Percentiles rank a stretch among this genome's conserved stretches.
These are phyloP conservation scores for Dactylorhiza incarnata DNA, from an alignment of 106 monocot genomes.

Conservation along the genomic window DNA sequence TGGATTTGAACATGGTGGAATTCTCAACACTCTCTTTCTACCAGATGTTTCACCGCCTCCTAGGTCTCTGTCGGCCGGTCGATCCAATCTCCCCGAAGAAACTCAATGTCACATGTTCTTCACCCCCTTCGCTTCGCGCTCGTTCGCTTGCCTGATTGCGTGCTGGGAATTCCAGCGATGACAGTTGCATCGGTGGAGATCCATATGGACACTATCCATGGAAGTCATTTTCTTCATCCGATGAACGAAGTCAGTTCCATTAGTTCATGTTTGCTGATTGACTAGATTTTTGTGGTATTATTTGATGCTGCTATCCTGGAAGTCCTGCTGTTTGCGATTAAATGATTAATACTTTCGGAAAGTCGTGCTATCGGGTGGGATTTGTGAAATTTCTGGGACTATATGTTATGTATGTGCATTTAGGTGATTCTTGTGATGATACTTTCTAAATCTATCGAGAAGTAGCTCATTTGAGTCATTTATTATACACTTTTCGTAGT, in stretches of 20 bases:
- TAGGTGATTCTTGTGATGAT: neutral
- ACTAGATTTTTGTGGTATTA: neutral
- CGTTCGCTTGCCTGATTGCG: slow-evolving; percentile 14
- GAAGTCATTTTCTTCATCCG: slow-evolving; percentile 33
- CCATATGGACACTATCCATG: slow-evolving; percentile 64
- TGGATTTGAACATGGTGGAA: neutral
- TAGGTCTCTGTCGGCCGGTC: neutral
- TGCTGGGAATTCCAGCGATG: slow-evolving; percentile 26
- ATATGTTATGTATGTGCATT: no score
- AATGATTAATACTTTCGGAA: neutral
- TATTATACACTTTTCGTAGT: slow-evolving; percentile 73
- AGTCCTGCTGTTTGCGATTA: neutral
- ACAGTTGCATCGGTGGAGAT: slow-evolving; percentile 32
- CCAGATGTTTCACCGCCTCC: slow-evolving; percentile 1
- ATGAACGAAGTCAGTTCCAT: slow-evolving; percentile 8
- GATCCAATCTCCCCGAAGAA: neutral
- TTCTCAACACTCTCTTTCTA: slow-evolving; percentile 12
- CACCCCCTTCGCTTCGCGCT: neutral
- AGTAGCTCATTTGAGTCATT: slow-evolving; percentile 75
- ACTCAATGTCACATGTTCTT: neutral
- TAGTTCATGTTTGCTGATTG: neutral
- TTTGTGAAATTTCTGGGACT: neutral
- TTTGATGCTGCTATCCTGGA: neutral
- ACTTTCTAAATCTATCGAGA: neutral
- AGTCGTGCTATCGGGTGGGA: neutral